phyloP scores from a whole-genome alignment of 2,329 filamentous ascomycete species.

The Calcarisporium arbuscula region DNA sequence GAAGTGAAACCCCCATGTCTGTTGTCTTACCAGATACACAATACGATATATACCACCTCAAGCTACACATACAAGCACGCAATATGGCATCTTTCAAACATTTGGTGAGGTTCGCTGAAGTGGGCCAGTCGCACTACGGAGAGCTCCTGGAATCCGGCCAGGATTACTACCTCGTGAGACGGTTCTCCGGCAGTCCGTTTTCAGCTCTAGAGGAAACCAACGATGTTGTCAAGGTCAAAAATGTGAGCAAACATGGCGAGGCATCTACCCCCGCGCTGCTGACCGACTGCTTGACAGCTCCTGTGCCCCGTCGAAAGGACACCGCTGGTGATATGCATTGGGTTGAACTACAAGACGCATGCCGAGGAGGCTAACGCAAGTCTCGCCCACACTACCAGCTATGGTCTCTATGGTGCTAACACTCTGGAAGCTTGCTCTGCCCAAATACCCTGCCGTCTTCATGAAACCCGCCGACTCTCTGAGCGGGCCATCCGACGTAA shows the following conservation, averaged over 20 bases:
- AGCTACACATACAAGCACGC: no score
- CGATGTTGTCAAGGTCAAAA: background rate
- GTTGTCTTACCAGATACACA: no score
- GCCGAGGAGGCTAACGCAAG: constrained; percentile 10
- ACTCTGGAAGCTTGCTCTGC: background rate
- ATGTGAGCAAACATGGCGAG: background rate
- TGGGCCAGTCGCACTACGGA: no score
- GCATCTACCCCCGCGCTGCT: background rate
- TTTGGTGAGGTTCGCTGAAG: no score
- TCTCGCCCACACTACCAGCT: background rate
- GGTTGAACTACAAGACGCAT: constrained; percentile 17
- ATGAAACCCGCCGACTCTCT: constrained; percentile 14
- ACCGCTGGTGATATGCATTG: constrained; percentile 13
- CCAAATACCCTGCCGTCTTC: constrained; percentile 12
- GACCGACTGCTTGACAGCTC: constrained; percentile 18
- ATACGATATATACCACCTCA: no score
- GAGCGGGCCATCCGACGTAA: constrained; percentile 7
- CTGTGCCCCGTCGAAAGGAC: constrained; percentile 41
- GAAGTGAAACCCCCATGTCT: no score
- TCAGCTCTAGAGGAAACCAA: background rate
- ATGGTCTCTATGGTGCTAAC: background rate
- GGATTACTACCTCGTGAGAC: no score
- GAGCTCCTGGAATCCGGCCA: no score
- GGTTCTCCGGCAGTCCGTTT: no score
- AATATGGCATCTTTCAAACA: no score